Base-by-base conservation (phyloP, 2,329 filamentous ascomycete genomes). In the Stagonosporopsis rhizophila region DNA sequence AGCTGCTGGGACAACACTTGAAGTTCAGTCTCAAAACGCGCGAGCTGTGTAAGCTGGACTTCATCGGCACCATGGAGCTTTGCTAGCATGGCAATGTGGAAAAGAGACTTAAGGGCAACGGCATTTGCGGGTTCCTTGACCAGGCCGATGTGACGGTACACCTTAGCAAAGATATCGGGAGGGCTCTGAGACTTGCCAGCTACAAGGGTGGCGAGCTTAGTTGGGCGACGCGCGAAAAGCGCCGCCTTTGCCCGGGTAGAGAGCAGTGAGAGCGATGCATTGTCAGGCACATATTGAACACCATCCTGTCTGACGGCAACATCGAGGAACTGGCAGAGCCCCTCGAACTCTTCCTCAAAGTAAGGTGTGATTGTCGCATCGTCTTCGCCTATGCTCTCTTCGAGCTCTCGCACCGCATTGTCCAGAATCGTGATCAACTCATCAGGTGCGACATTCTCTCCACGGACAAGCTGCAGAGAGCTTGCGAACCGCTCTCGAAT, bases 11-110 rank as follows among this genome's bases (percentile, higher is more conserved):
- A 72, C 12, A 81, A 62, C 1, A 74, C 65, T 5, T 74, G 63
- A 12, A 77, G 58, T 57, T 82, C 80, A 1, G 66, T 60, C 44
- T 77, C 71, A 37, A 82, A 75, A 14, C 78, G 71, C 41, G 75
- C 71, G 22, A 82, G 66, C 52, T 76, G 70, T 25, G 65, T 62
- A 8, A 82, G 65, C 22, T 71, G 68, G 4, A 80, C 77, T 44
- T 77, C 69, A 39, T 75, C 66, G 1, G 71, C 65, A 23, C 52
- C 46, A 25, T 58, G 58, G n/a, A 76, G 48, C 34, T 71, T 70
- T 2, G 59, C 54, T n/a, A 76, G 56, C 41, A 72, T 52, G 2
- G 69, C 60, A 9, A 61, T 63, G 41, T 76, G 72, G 39, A 75
- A 72, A n/a, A 61, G 60, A 15, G 62, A 64, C 37, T 66, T 53